A percentile compares a stretch with the other conserved stretches of the same genome.
phyloP scores from a whole-genome alignment of 2,329 filamentous ascomycete species.

The Xylaria multiplex region DNA sequence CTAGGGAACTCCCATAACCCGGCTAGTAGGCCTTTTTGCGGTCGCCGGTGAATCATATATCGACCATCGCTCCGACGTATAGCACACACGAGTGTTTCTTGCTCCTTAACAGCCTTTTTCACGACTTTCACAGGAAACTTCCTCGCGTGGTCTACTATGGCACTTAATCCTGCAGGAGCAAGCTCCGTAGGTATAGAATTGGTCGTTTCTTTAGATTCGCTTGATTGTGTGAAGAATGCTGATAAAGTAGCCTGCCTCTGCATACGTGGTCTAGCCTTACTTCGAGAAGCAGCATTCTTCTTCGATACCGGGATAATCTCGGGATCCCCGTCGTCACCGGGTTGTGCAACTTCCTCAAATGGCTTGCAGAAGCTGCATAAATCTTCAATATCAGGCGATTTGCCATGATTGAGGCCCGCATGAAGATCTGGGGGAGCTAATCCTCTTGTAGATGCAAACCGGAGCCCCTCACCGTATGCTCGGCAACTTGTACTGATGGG shows the following conservation, averaged over 20 bases:
- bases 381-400: slow-evolving; percentile 61
- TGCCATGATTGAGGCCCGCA: neutral
- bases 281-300: slow-evolving; percentile 18
- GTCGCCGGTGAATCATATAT: slow-evolving; percentile 62
- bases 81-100: slow-evolving; percentile 65
- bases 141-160: slow-evolving; percentile 57
- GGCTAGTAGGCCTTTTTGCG: slow-evolving; percentile 64
- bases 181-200: slow-evolving; percentile 26
- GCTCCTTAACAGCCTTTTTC: slow-evolving; percentile 63
- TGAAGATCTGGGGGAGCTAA: slow-evolving; percentile 26
- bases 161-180: slow-evolving; percentile 47
- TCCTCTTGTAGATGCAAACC: slow-evolving; percentile 44
- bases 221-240: slow-evolving; percentile 43
- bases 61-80: slow-evolving; percentile 56
- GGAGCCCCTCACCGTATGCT: slow-evolving; percentile 59
- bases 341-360: slow-evolving; percentile 52
- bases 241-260: slow-evolving; percentile 44
- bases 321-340: slow-evolving; percentile 38
- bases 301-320: slow-evolving; percentile 26
- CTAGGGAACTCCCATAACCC: slow-evolving; percentile 68
- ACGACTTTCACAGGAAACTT: slow-evolving; percentile 62
- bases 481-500: slow-evolving; percentile 63
- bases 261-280: slow-evolving; percentile 28
- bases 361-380: slow-evolving; percentile 60
- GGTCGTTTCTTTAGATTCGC: slow-evolving; percentile 24